These are phyloP conservation scores for Elsinoe batatas DNA, from an alignment of 2,329 filamentous ascomycete genomes.

Conservation along the genomic window DNA sequence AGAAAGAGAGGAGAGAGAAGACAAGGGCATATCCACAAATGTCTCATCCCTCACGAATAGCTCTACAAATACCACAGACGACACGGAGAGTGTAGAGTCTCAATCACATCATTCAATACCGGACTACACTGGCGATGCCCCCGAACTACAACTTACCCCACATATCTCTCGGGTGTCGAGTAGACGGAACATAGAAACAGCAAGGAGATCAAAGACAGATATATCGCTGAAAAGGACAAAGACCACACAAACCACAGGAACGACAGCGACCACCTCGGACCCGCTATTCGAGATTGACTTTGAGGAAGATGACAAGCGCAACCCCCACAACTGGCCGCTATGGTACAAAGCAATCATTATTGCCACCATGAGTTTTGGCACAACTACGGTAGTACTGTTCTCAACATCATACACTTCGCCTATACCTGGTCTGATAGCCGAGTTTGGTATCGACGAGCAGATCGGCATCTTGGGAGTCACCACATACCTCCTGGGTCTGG, in stretches of 20 bases:
- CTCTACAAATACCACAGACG: slow-evolving; percentile 5
- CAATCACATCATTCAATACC: slow-evolving; percentile 1
- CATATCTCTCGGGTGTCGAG: slow-evolving; percentile 20
- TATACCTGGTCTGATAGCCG: slow-evolving; percentile 56
- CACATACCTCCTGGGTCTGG: slow-evolving; percentile 66
- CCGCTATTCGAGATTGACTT: slow-evolving; percentile 67
- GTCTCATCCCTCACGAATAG: neutral
- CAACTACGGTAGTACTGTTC: slow-evolving; percentile 52
- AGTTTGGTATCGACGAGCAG: slow-evolving; percentile 53
- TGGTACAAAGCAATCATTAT: slow-evolving; percentile 48
- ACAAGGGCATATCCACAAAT: slow-evolving; percentile 5
- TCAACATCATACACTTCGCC: slow-evolving; percentile 71
- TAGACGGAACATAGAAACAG: neutral
- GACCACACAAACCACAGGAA: slow-evolving; percentile 11
- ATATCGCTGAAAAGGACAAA: slow-evolving; percentile 12
- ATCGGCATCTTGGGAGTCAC: slow-evolving; percentile 68
- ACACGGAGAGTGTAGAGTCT: slow-evolving; percentile 2
- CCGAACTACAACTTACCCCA: slow-evolving; percentile 19
- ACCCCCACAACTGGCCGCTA: slow-evolving; percentile 60
- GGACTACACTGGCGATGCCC: slow-evolving; percentile 19
- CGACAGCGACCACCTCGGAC: slow-evolving; percentile 27
- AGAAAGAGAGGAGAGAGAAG: slow-evolving; percentile 1
- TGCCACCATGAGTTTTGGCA: slow-evolving; percentile 47
- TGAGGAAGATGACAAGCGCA: slow-evolving; percentile 50
- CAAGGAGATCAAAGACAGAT: slow-evolving; percentile 10